phyloP scores from a whole-genome alignment of 129 eudicot genomes.

The Dittrichia graveolens region DNA sequence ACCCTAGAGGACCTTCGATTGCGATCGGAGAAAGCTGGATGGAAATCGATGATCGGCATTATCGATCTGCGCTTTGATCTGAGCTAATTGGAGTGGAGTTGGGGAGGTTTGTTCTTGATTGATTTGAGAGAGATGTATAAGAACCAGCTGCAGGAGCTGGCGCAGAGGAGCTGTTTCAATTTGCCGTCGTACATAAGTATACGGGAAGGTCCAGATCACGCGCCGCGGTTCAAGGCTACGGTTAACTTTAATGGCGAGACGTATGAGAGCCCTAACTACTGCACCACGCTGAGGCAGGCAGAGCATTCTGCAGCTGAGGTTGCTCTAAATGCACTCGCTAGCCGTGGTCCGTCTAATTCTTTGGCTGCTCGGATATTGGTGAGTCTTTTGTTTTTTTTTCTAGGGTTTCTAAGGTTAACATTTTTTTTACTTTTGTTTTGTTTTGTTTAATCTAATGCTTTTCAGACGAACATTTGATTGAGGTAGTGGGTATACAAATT shows the following conservation, averaged over 20 bases:
- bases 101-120: background rate
- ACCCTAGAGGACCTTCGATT: slow-evolving; percentile 44
- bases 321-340: slow-evolving; percentile 58
- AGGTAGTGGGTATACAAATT: slow-evolving; percentile 9
- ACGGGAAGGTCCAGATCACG: slow-evolving; percentile 87
- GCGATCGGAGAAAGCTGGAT: slow-evolving; percentile 30
- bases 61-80: slow-evolving; percentile 35
- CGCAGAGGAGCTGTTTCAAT: slow-evolving; percentile 80
- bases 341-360: slow-evolving; percentile 63
- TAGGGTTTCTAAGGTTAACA: slow-evolving; percentile 28
- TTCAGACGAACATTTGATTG: background rate
- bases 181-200: slow-evolving; percentile 66
- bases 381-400: slow-evolving; percentile 17
- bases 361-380: slow-evolving; percentile 77
- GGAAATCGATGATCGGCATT: slow-evolving; percentile 47
- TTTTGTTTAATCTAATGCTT: slow-evolving; percentile 1
- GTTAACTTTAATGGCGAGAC: slow-evolving; percentile 75
- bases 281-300: slow-evolving; percentile 67
- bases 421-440: background rate
- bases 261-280: slow-evolving; percentile 65
- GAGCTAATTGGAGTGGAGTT: slow-evolving; percentile 23
- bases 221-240: slow-evolving; percentile 77
- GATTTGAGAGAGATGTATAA: slow-evolving; percentile 55
- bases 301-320: slow-evolving; percentile 84
- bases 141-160: slow-evolving; percentile 78